These are phyloP conservation scores for Sporisorium scitamineum DNA, from an alignment of 1,284 basidiomycete species.

Conservation along the genomic window DNA sequence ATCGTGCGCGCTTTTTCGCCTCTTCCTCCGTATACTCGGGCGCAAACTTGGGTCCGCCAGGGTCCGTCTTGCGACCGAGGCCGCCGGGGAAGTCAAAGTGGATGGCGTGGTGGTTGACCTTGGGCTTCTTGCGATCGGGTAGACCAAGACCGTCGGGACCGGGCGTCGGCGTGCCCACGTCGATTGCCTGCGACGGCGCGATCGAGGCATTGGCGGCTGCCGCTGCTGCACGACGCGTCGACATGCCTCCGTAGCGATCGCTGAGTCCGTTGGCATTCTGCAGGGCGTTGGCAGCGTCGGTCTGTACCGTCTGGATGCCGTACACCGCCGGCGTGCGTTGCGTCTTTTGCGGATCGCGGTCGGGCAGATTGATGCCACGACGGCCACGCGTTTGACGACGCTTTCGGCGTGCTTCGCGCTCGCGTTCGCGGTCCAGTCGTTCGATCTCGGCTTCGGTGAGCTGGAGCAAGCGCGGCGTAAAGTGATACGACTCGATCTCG, in stretches of 20 bases:
- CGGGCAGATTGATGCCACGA: constrained; percentile 88
- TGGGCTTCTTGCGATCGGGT: constrained; percentile 51
- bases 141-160: constrained; percentile 44
- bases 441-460: constrained; percentile 86
- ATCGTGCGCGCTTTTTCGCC: constrained; percentile 46
- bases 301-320: constrained; percentile 61
- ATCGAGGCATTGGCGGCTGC: constrained; percentile 62
- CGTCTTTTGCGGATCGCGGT: constrained; percentile 91
- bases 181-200: constrained; percentile 47
- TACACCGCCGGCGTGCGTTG: constrained; percentile 74
- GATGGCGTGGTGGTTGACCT: constrained; percentile 58
- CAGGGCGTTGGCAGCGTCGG: constrained; percentile 32
- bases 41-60: constrained; percentile 53
- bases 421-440: constrained; percentile 90
- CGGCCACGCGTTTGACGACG: constrained; percentile 85
- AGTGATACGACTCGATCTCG: constrained; percentile 75
- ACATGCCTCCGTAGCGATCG: constrained; percentile 48
- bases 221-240: constrained; percentile 58
- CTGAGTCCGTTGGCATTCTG: constrained; percentile 31
- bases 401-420: constrained; percentile 89
- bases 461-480: constrained; percentile 88
- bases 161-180: constrained; percentile 57
- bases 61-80: constrained; percentile 55
- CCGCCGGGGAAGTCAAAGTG: constrained; percentile 66
- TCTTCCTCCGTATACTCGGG: constrained; percentile 50